Evolutionary conservation across 352 stramenopile species (phyloP), one percentile per base, ranked within the genome.

Genomic region (Phytophthora macrochlamydospora): DNA sequence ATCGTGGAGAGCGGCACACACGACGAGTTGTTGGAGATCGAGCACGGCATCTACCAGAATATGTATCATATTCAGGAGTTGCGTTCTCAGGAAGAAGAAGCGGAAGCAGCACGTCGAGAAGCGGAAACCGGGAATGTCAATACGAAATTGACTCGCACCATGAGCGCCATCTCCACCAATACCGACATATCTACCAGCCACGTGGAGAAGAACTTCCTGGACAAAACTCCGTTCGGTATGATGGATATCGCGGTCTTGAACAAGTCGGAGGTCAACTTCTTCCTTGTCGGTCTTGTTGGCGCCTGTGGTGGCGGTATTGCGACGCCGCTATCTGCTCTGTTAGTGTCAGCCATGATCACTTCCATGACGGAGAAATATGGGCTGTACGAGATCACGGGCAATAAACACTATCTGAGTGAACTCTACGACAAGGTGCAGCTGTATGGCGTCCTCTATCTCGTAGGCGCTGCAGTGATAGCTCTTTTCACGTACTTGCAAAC

Each of bases 1-100:
- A 57, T 81, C 30, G 66, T 76, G 7, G 69, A 81, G 4, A 62
- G 49, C 4, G 73, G 73, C n/a, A 61, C 64, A 9, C 73, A 81
- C 51, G 62, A 76, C 7, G 56, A 66, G 11, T 37, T 81, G 7
- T 31, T 81, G 50, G 29, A 35, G 35, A 84, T 92, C 7, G 75
- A 96, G 48, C 75, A 83, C 30, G 70, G 70, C 30, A 42, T 75
- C 2, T 97, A 96, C 69, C 78, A 95, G 42, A 97, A 85, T 28
- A 69, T 87, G 55, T 86, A 94, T 54, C 87, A 78, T 37, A 90
- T 97, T 55, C 69, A 81, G 44, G 33, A 54, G 12, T 7, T 49
- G 9, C 43, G 43, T 2, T 52, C 43, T 0, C 33, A 61, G 28
- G 43, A 52, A 13, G 59, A 61, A 2, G 8, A 56, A 5, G 13